Evolutionary conservation across 2,329 filamentous ascomycete species (phyloP), one percentile per base, ranked within the genome.

Genomic region (Zasmidium cellare): DNA sequence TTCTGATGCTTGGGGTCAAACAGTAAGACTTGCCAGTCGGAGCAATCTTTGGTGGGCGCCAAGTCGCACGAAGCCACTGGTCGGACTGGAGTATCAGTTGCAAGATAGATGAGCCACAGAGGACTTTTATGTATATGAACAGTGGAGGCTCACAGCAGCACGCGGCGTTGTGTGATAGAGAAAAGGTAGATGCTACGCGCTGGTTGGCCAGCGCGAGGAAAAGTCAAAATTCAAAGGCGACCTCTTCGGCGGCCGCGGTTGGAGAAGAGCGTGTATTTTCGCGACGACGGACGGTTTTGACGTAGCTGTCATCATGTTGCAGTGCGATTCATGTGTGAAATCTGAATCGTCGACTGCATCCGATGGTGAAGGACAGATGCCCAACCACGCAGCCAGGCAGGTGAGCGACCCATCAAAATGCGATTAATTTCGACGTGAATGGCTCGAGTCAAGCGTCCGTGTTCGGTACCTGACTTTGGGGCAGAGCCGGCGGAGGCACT

Each of bases 21-120:
- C 25, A 28, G 25, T 5, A 28, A 28, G 25, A 28, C 6, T 28
- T 11, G 25, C 25, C 25, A 28, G 5, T 28, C 6, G 35, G 35
- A 41, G 35, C 16, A 9, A 41, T 41, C 3, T 24, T 14, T n/a
- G 11, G 12, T 6, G 22, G 51, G 51, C 51, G 41, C 41, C 38
- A 47, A 53, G 51, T 44, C 45, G 38, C 18, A 22, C 18, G 51
- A 22, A 46, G 51, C 41, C 51, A 53, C 51, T 46, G 51, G 22
- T 18, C 51, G n/a, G 20, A 18, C 9, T 28, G 9, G 11, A 19
- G 20, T 18, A n/a, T 16, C 41, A 20, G 51, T 28, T 31, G 16
- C 35, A 23, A 25, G 51, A 44, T 28, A 16, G 24, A 24, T 31
- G 41, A 44, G 20, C n/a, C 51, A 53, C n/a, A 47, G 41, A 46